phyloP scores from a whole-genome alignment of 257 asterid genomes.

The Solanum chilense region DNA sequence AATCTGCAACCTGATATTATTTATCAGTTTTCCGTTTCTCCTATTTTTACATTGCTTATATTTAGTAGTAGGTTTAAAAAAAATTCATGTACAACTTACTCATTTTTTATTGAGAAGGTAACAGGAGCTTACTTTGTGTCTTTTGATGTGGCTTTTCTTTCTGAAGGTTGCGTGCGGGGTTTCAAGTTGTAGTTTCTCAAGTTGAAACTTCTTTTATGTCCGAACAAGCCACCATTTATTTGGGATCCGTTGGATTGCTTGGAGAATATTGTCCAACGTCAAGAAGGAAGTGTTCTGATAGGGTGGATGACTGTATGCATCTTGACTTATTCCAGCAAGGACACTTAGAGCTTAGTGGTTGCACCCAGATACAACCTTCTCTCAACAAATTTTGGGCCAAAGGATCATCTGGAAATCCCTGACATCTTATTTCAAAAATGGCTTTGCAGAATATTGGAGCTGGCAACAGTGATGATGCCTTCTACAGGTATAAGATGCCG shows the following conservation, averaged over 20 bases:
- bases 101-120: neutral
- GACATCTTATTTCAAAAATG: conserved; percentile 4
- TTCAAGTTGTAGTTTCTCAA: neutral
- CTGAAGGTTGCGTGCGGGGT: neutral
- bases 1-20: neutral
- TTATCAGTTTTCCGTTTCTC: neutral
- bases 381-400: conserved; percentile 1
- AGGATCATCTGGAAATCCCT: neutral
- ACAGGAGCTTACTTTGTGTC: neutral
- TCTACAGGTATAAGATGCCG: conserved; percentile 41
- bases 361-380: conserved; percentile 10
- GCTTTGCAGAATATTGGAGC: conserved; percentile 35
- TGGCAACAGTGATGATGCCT: conserved; percentile 38
- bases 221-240: conserved; percentile 12
- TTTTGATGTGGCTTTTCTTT: conserved; percentile 49
- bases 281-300: conserved; percentile 15
- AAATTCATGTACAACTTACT: neutral
- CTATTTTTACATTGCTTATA: neutral
- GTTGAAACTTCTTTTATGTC: conserved; percentile 27
- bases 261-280: conserved; percentile 28
- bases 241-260: conserved; percentile 28
- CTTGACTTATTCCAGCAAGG: conserved; percentile 8
- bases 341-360: conserved; percentile 3
- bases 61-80: neutral
- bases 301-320: conserved; percentile 23